Base-by-base conservation (phyloP, 805 yeast genomes). In the Candida insectorum region DNA sequence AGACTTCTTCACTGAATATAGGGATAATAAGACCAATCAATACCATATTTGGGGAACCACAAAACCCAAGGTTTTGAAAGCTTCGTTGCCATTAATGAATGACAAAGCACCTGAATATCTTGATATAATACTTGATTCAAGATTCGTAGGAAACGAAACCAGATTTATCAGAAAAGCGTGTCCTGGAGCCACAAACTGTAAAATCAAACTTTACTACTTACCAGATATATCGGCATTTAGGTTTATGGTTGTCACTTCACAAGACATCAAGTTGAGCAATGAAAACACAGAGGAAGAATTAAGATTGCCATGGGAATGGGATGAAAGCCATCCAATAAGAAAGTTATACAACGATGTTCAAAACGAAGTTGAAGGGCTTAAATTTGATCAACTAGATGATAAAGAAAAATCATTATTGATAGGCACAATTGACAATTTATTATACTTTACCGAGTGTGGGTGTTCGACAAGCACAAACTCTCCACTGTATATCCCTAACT, bases 261-360 rank as follows among this genome's bases (percentile, higher is more conserved):
- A 65, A 30, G 74, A 75, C 2, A 73, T 89, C 17, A 64, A 26
- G 9, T 41, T 66, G 16, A 46, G 46, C 22, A 34, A 50, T 2
- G 53, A 48, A 2, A 10, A 67, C 32, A 56, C 69, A 7, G 87
- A 78, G n/a, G 75, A 79, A 24, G 97, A 89, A 51, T 58, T 91
- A 14, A 72, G 89, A 0, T 56, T 87, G 7, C 75, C 79, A 2
- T 91, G 97, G 97, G 85, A 81, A 39, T 91, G 96, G 95, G 95
- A 88, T 51, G 52, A 58, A 3, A 43, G 62, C 12, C 96, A 88
- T 52, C 95, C 97, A 2, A 83, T 87, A 24, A 60, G 65, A 33
- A 69, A 70, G 43, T 58, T 83, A 34, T 37, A 40, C 14, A 45
- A 39, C 15, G 48, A 47, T 25, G 53, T 41, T 20, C 34, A 26